A percentile compares a stretch with the other conserved stretches of the same genome.
Evolutionary conservation across 768 basidiomycete genomes (phyloP).

Genomic region (Boletus rex-veris): DNA sequence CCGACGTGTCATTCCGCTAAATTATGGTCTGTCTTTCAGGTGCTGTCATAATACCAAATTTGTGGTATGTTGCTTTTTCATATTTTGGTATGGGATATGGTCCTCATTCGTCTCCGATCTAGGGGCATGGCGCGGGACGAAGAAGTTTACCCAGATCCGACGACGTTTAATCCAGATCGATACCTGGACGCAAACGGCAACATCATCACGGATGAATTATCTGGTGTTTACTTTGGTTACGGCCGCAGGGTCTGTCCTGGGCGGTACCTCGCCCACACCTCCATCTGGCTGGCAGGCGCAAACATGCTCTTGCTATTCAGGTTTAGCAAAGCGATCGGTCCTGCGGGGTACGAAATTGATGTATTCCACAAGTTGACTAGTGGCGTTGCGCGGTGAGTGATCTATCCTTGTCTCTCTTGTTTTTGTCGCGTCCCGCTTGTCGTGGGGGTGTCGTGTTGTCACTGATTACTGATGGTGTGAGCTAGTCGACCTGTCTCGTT

Average conservation of each 20-base stretch:
- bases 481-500: constrained; percentile 17
- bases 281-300: constrained; percentile 19
- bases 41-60: constrained; percentile 21
- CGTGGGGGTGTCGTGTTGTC: background rate
- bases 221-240: constrained; percentile 32
- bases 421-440: background rate
- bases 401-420: too few species aligned
- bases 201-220: constrained; percentile 19
- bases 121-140: constrained; percentile 26
- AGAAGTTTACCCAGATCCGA: constrained; percentile 27
- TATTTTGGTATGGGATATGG: too few species aligned
- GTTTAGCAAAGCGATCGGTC: constrained; percentile 21
- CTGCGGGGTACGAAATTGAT: constrained; percentile 22
- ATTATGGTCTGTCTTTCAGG: constrained; percentile 6
- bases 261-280: constrained; percentile 15
- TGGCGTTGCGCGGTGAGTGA: constrained; percentile 15
- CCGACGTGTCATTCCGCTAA: background rate
- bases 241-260: constrained; percentile 28
- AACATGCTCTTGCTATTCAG: constrained; percentile 20
- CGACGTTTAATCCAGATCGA: constrained; percentile 34
- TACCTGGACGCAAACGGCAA: constrained; percentile 23
- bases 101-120: background rate
- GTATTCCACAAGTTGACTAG: constrained; percentile 18
- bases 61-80: constrained; percentile 10
- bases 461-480: background rate